Percentiles rank a stretch among this genome's conserved stretches.
Conservation (phyloP, 192 early-diverging fungal genomes). For the Backusella tarrabulga region DNA sequence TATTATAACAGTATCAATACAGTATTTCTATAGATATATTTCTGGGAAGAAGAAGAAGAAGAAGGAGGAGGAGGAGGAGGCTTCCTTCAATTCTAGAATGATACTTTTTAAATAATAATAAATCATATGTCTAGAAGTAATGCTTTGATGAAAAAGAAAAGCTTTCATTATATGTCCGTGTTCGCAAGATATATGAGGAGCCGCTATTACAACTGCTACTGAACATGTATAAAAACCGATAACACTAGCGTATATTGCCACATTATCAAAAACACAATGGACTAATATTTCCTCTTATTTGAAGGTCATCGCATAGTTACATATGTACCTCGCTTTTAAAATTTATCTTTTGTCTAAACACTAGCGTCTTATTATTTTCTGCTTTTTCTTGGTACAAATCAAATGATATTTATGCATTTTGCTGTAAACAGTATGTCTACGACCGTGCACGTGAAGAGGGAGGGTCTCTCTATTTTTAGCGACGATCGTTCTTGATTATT, state of each 20-base stretch:
- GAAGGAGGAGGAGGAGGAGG: too few relatives aligned
- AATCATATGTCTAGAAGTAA: too few relatives aligned
- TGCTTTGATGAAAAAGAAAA: too few relatives aligned
- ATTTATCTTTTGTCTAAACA: neutral
- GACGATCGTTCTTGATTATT: neutral
- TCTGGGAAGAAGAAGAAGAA: too few relatives aligned
- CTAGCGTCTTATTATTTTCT: neutral
- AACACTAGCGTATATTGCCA: too few relatives aligned
- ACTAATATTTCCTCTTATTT: neutral
- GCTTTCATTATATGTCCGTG: too few relatives aligned
- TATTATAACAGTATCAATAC: neutral
- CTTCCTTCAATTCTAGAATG: too few relatives aligned
- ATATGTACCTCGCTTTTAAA: neutral
- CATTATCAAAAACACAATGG: neutral
- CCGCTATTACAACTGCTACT: too few relatives aligned
- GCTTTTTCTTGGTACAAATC: neutral
- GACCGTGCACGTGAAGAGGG: neutral
- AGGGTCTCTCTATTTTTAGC: neutral
- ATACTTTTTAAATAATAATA: too few relatives aligned
- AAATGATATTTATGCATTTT: neutral
- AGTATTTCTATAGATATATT: neutral
- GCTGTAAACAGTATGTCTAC: neutral
- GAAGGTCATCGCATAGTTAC: neutral
- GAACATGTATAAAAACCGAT: too few relatives aligned
- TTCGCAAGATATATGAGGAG: too few relatives aligned